Evolutionary conservation across 2,329 filamentous ascomycete genomes (phyloP).

Genomic region (Phyllosticta citrichinensis): DNA sequence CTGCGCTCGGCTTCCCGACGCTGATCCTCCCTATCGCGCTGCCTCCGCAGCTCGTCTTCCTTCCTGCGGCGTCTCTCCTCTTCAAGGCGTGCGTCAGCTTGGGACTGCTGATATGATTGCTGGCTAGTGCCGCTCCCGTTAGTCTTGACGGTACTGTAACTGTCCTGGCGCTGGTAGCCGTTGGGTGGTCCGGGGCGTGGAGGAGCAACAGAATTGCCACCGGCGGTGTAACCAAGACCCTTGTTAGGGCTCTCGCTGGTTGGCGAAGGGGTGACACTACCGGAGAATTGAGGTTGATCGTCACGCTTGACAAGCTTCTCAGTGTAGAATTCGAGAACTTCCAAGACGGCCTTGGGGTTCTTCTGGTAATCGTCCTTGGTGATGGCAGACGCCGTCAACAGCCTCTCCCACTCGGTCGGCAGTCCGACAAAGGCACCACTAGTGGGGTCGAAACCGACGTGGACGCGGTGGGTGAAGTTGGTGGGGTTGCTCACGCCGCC

Average conservation of each 20-base stretch:
- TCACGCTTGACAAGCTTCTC: conserved; percentile 65
- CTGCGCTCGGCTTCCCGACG: conserved; percentile 35
- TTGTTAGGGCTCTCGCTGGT: conserved; percentile 40
- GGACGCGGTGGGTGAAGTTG: conserved; percentile 93
- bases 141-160: conserved; percentile 29
- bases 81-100: conserved; percentile 24
- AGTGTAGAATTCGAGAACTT: conserved; percentile 77
- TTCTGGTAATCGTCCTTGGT: conserved; percentile 98
- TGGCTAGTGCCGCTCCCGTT: conserved; percentile 14
- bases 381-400: conserved; percentile 90
- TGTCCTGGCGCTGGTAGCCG: conserved; percentile 34
- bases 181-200: conserved; percentile 37
- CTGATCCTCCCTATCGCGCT: conserved; percentile 31
- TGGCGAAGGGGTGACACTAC: conserved; percentile 59
- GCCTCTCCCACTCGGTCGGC: conserved; percentile 92
- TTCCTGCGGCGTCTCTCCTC: conserved; percentile 28
- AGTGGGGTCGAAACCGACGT: conserved; percentile 93
- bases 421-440: conserved; percentile 92
- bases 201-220: conserved; percentile 38
- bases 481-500: conserved; percentile 97
- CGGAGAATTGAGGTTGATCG: conserved; percentile 59
- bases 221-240: conserved; percentile 36
- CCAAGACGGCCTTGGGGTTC: conserved; percentile 64
- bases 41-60: conserved; percentile 32
- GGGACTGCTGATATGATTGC: conserved; percentile 18